A percentile compares a stretch with the other conserved stretches of the same genome.
phyloP scores from a whole-genome alignment of 2,329 filamentous ascomycete genomes.

The Didymella sp. region DNA sequence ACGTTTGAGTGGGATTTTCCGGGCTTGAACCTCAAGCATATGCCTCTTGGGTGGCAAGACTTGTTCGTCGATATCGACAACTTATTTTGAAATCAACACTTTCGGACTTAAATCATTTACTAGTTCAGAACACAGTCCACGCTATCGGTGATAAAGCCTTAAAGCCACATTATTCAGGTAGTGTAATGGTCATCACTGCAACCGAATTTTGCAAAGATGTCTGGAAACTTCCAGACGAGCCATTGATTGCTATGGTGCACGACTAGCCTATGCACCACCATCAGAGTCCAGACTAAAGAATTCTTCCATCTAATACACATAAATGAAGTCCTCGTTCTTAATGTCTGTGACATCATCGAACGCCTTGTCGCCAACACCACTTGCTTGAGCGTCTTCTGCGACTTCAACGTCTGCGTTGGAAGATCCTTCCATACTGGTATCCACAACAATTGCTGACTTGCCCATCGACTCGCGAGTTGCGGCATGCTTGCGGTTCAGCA shows the following conservation, averaged over 20 bases:
- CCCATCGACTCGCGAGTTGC: conserved; percentile 63
- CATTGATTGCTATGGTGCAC: neutral
- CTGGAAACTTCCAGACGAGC: neutral
- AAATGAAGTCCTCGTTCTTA: conserved; percentile 70
- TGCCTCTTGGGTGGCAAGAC: conserved; percentile 57
- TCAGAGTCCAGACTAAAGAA: neutral
- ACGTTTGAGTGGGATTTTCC: conserved; percentile 67
- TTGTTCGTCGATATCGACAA: conserved; percentile 55
- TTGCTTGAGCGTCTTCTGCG: conserved; percentile 32
- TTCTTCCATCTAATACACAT: conserved; percentile 54
- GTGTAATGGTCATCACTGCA: neutral
- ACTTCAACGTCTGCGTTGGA: conserved; percentile 51
- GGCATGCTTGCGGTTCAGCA: conserved; percentile 64
- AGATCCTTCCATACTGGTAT: conserved; percentile 64
- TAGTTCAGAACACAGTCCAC: neutral
- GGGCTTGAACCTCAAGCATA: conserved; percentile 60
- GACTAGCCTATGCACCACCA: neutral
- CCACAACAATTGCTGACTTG: conserved; percentile 65
- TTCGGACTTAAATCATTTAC: neutral
- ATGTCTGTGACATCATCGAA: conserved; percentile 67
- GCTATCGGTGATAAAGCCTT: too few relatives aligned
- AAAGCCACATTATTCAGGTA: neutral
- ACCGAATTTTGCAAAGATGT: neutral
- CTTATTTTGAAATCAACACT: conserved; percentile 29
- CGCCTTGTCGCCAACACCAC: conserved; percentile 55